Evolutionary conservation across 2,329 filamentous ascomycete species (phyloP), one percentile per base, ranked within the genome.

Genomic region (Nannizzia gypsea): DNA sequence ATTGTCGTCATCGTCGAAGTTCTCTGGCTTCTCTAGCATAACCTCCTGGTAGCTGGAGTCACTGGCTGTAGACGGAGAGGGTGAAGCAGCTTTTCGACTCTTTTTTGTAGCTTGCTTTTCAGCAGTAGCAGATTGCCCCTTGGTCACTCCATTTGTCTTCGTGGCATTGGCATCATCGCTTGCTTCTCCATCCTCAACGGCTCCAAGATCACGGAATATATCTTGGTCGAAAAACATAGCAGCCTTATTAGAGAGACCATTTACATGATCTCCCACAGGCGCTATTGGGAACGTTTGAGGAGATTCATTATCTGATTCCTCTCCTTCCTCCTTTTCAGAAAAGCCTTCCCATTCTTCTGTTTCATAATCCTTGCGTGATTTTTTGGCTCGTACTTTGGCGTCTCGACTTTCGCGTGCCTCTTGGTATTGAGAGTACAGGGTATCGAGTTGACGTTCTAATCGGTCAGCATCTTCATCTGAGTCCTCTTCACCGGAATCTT

Each of bases 341-440:
- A 97, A 84, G 1, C 93, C 93, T 66, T 95, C 88, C 86, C 91
- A 99, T 69, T 96, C 91, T 13, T 89, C 90, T 61, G 95, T 89
- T 58, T 88, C 84, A 63, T 88, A 84, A 68, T 90, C 84, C 69
- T 88, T 85, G 59, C 91, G 83, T 5, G 89, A 87, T 70, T 90
- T 90, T 78, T 97, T 99, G 2, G 92, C 90, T 44, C 89, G 85
- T 69, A 88, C 88, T 72, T 96, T 97, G 15, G 91, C 86, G 70
- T 97, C 91, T 9, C 82, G 76, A 50, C 88, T 86, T 22, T 90
- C 83, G 72, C 87, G 89, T 55, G 86, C 83, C 68, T 91, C 88
- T 66, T 87, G 86, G 72, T 91, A 99, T 63, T 87, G 80, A 24
- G 90, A 85, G 73, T 97, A 99, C 83, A 96, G 83, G 44, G 79